Evolutionary conservation across 2,329 filamentous ascomycete genomes (phyloP).

Genomic region (Delphinella strobiligena): DNA sequence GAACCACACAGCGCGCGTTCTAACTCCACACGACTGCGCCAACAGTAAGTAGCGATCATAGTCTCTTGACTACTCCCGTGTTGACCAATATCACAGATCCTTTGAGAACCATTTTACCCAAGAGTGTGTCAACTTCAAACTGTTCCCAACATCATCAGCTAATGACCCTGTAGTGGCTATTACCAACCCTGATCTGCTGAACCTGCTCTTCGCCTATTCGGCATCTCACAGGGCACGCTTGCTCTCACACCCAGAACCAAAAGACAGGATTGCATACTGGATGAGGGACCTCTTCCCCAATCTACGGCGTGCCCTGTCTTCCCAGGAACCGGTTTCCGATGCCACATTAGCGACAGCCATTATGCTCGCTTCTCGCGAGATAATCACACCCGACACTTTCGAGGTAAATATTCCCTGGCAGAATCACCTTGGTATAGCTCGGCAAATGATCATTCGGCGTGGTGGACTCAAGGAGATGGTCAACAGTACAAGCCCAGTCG

Average conservation of each 20-base stretch:
- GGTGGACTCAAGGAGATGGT: constrained; percentile 34
- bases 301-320: constrained; percentile 49
- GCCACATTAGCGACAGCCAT: constrained; percentile 69
- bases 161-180: constrained; percentile 48
- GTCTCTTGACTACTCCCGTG: no score
- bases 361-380: constrained; percentile 73
- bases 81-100: no score
- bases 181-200: constrained; percentile 58
- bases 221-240: constrained; percentile 72
- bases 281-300: constrained; percentile 68
- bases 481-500: constrained; percentile 38
- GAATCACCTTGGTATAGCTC: constrained; percentile 61
- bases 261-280: constrained; percentile 67
- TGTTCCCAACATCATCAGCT: background rate
- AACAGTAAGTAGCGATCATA: no score
- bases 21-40: constrained; percentile 50
- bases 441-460: constrained; percentile 60
- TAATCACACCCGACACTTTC: constrained; percentile 70
- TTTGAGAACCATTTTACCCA: constrained; percentile 48
- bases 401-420: constrained; percentile 75
- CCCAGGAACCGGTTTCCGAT: constrained; percentile 47
- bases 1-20: constrained; percentile 63
- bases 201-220: constrained; percentile 68
- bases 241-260: constrained; percentile 60
- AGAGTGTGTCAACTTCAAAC: constrained; percentile 36